Evolutionary conservation across 164 flowering plant genomes (phyloP).

Genomic region (Umbilicus rupestris): DNA sequence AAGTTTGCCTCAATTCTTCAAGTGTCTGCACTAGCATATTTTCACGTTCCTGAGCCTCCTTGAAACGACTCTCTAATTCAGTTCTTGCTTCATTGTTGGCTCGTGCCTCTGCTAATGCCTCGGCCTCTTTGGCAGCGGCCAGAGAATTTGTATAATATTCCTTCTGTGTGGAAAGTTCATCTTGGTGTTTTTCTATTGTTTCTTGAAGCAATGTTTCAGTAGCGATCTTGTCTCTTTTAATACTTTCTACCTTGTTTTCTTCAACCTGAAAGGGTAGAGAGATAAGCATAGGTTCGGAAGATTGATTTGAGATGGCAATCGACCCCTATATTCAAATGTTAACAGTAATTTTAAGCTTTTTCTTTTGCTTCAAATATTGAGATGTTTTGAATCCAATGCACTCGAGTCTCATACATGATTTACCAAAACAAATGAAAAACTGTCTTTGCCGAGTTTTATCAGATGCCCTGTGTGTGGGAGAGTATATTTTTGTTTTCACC

Average conservation of each 20-base stretch:
- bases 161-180: conserved; percentile 78
- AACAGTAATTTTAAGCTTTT: neutral
- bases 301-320: neutral
- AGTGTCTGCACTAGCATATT: conserved; percentile 82
- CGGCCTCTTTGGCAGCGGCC: conserved; percentile 90
- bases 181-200: conserved; percentile 88
- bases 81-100: conserved; percentile 89
- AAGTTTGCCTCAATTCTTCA: conserved; percentile 84
- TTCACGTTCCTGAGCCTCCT: conserved; percentile 92
- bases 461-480: neutral
- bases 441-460: neutral
- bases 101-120: conserved; percentile 87
- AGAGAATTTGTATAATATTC: conserved; percentile 78
- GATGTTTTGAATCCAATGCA: neutral
- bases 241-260: conserved; percentile 92
- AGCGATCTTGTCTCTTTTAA: conserved; percentile 81
- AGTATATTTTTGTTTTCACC: neutral
- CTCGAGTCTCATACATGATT: neutral
- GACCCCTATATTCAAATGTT: neutral
- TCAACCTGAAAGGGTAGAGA: conserved; percentile 44
- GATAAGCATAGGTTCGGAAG: neutral
- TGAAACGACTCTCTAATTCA: conserved; percentile 81
- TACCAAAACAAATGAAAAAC: neutral
- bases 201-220: conserved; percentile 93
- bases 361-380: neutral